These are phyloP conservation scores for Moesziomyces sp. DNA, from an alignment of 1,284 basidiomycete genomes.

Conservation along the genomic window DNA sequence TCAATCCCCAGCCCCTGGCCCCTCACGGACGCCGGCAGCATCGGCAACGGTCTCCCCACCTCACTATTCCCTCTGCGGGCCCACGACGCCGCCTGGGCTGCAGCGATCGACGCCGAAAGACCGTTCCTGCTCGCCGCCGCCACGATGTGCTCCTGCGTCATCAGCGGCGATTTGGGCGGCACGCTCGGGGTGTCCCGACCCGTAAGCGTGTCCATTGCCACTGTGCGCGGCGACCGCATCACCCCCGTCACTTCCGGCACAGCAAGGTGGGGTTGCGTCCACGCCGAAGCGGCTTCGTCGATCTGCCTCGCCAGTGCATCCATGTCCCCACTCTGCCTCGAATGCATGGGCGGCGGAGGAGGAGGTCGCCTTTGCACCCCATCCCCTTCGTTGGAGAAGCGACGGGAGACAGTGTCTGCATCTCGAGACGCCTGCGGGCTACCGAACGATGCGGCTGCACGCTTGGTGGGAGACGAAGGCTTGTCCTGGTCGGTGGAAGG, in stretches of 20 bases:
- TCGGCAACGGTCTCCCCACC: conserved; percentile 13
- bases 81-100: conserved; percentile 40
- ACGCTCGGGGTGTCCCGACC: conserved; percentile 20
- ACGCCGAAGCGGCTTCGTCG: conserved; percentile 23
- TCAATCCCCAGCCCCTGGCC: conserved; percentile 20
- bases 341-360: conserved; percentile 17
- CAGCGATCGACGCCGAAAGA: conserved; percentile 37
- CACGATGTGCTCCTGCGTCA: conserved; percentile 39
- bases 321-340: conserved; percentile 14
- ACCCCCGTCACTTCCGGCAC: background rate
- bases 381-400: background rate
- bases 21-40: conserved; percentile 13
- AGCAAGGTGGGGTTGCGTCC: conserved; percentile 1
- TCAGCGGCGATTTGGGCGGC: conserved; percentile 42
- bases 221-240: conserved; percentile 40
- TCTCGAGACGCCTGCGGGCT: no score
- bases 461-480: background rate
- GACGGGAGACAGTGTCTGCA: no score
- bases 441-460: no score
- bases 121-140: conserved; percentile 22
- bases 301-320: conserved; percentile 31
- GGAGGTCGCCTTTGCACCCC: conserved; percentile 19
- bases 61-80: background rate
- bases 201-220: conserved; percentile 41
- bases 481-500: conserved; percentile 2